A percentile compares a stretch with the other conserved stretches of the same genome.
Evolutionary conservation across 2,329 filamentous ascomycete genomes (phyloP).

Genomic region (Hypoxylon sp.): DNA sequence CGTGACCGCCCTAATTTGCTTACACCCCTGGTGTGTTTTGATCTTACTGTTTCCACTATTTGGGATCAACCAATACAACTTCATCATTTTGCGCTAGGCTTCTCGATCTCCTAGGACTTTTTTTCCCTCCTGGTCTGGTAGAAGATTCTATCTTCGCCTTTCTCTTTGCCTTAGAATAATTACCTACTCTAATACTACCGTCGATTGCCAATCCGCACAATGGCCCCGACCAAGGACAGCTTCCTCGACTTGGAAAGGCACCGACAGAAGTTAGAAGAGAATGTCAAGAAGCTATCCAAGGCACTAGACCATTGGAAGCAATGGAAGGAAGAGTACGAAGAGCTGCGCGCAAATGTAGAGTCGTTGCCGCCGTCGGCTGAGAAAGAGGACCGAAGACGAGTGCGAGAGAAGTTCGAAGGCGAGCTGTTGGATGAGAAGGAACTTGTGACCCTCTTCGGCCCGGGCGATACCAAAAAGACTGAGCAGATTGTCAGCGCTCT

Average conservation of each 20-base stretch:
- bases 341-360: constrained; percentile 85
- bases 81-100: not conserved
- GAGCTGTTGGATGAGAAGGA: constrained; percentile 74
- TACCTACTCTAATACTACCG: not conserved
- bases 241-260: constrained; percentile 81
- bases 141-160: constrained; percentile 2
- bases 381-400: constrained; percentile 68
- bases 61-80: not conserved
- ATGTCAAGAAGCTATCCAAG: constrained; percentile 79
- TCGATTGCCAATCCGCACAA: constrained; percentile 45
- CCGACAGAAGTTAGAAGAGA: constrained; percentile 80
- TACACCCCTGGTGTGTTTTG: not conserved
- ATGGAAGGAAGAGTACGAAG: constrained; percentile 93
- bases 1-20: not conserved
- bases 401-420: constrained; percentile 73
- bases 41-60: not conserved
- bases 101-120: not conserved
- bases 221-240: constrained; percentile 63
- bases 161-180: not conserved
- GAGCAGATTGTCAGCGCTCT: constrained; percentile 78
- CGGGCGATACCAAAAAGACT: constrained; percentile 63
- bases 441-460: constrained; percentile 66
- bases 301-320: constrained; percentile 89
- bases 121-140: not conserved
- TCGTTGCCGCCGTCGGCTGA: constrained; percentile 64